Percentiles rank a stretch among this genome's conserved stretches.
These are phyloP conservation scores for Solanum dulcamara DNA, from an alignment of 257 asterid species.

Conservation along the genomic window DNA sequence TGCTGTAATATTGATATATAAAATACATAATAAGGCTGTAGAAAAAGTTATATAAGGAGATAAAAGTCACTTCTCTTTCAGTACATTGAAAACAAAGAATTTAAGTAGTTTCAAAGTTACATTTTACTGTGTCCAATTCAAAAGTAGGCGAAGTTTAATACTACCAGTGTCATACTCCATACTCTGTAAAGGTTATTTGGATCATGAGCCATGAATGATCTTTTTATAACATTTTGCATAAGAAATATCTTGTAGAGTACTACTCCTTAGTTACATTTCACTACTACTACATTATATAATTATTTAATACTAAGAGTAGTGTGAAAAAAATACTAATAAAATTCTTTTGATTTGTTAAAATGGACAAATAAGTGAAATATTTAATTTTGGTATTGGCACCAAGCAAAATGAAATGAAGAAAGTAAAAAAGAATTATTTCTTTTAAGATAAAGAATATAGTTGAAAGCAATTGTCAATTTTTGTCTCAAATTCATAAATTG, in stretches of 20 bases:
- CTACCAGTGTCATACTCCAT: neutral
- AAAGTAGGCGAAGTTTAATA: neutral
- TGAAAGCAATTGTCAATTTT: no score
- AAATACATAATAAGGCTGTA: neutral
- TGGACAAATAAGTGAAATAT: no score
- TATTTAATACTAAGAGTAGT: no score
- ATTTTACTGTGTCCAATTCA: neutral
- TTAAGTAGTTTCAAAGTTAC: neutral
- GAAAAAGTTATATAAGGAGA: neutral
- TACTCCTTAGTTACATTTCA: no score
- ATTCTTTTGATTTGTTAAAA: no score
- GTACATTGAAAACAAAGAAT: neutral
- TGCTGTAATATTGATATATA: neutral
- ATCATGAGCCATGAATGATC: neutral
- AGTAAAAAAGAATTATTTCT: no score
- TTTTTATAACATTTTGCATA: neutral
- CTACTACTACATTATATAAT: no score
- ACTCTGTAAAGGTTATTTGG: neutral
- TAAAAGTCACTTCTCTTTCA: neutral
- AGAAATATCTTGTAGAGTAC: neutral
- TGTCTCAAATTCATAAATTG: no score
- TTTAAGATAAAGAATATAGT: no score
- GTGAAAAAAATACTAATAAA: no score
- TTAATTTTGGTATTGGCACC: no score
- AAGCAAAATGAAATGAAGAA: no score